Conservation (phyloP, 805 yeast species). For the Yarrowia osloensis region DNA sequence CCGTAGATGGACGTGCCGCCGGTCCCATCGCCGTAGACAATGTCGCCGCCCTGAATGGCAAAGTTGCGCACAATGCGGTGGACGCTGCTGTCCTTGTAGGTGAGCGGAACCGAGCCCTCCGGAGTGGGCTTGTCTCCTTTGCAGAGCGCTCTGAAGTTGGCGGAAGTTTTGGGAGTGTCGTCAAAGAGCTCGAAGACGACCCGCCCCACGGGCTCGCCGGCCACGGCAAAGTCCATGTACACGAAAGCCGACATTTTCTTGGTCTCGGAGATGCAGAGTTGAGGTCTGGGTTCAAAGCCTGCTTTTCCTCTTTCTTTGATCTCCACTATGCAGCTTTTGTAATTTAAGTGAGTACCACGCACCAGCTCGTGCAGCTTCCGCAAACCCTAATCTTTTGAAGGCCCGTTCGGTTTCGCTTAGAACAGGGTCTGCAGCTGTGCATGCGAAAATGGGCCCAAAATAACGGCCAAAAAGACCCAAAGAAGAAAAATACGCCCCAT, state of each 20-base stretch:
- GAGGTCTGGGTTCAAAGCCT: too few relatives aligned
- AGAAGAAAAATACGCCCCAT: too few relatives aligned
- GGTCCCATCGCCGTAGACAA: conserved; percentile 59
- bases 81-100: conserved; percentile 65
- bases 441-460: too few relatives aligned
- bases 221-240: conserved; percentile 75
- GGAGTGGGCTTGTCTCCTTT: conserved; percentile 68
- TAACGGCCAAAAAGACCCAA: too few relatives aligned
- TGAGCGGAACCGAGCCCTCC: conserved; percentile 50
- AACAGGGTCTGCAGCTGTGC: too few relatives aligned
- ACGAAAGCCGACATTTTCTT: conserved; percentile 43
- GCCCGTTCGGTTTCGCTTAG: too few relatives aligned
- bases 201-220: conserved; percentile 68
- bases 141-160: conserved; percentile 80
- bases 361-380: too few relatives aligned
- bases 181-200: conserved; percentile 67
- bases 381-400: too few relatives aligned
- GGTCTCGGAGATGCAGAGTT: too few relatives aligned
- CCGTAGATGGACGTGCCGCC: conserved; percentile 85
- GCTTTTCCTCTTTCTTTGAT: background rate
- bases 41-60: conserved; percentile 89
- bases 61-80: conserved; percentile 73
- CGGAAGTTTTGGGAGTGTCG: conserved; percentile 82
- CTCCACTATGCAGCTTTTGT: background rate
- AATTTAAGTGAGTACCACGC: too few relatives aligned